Conservation (phyloP, 495 filamentous ascomycete species). For the Letharia columbiana region DNA sequence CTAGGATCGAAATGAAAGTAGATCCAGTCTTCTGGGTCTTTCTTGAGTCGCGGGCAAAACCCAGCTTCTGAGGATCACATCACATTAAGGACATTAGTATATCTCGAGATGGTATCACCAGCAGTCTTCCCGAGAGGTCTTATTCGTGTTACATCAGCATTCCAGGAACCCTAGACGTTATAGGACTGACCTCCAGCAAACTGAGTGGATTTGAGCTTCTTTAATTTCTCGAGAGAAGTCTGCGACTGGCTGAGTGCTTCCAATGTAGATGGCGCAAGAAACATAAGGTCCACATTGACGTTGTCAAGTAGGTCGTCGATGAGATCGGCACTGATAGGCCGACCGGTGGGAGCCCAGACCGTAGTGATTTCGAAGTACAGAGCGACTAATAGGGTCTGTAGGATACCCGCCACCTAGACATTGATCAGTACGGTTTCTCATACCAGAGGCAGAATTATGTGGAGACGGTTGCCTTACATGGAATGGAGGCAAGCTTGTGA, state of each 20-base stretch:
- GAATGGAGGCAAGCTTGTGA: background rate
- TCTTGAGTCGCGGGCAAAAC: background rate
- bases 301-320: background rate
- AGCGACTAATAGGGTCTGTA: background rate
- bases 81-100: conserved; percentile 13
- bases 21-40: conserved; percentile 17
- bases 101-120: conserved; percentile 13
- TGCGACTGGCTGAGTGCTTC: background rate
- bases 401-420: background rate
- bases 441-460: background rate
- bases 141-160: background rate
- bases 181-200: background rate
- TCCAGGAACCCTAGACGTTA: background rate
- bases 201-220: background rate
- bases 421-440: background rate
- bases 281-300: background rate
- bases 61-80: conserved; percentile 17
- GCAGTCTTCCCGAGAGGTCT: conserved; percentile 15
- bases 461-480: background rate
- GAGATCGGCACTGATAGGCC: background rate
- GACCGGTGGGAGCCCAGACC: background rate
- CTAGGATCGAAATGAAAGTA: conserved; percentile 17
- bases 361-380: background rate
- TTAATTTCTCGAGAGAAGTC: background rate
- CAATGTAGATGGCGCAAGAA: background rate